Percentiles rank a stretch among this genome's conserved stretches.
Conservation (phyloP, 169 alveolate species). For the Ichthyophthirius multifiliis region DNA sequence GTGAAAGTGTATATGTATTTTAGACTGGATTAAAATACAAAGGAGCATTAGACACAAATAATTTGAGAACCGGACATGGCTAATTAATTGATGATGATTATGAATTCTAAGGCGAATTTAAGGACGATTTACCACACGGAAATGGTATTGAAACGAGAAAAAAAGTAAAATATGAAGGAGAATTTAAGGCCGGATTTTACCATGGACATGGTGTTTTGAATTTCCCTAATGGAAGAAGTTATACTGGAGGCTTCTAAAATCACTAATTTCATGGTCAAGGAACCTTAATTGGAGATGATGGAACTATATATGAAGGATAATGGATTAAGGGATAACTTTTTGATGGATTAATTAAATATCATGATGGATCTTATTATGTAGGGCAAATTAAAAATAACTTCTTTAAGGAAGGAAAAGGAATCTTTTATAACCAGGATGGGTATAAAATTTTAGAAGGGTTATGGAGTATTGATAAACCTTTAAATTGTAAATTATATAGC, state of each 20-base stretch:
- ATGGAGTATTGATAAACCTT: neutral
- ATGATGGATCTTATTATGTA: neutral
- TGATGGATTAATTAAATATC: neutral
- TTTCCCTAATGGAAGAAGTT: neutral
- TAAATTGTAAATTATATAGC: neutral
- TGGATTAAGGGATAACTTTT: neutral
- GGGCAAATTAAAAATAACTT: neutral
- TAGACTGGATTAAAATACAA: neutral
- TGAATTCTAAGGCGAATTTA: neutral
- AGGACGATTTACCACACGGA: neutral
- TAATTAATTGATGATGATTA: neutral
- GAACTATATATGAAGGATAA: constrained; percentile 2
- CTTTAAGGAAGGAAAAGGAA: constrained; percentile 6
- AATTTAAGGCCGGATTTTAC: neutral
- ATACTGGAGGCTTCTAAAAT: neutral
- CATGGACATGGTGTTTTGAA: neutral
- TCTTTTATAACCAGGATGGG: neutral
- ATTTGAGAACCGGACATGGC: neutral
- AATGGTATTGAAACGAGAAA: neutral
- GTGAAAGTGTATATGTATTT: neutral
- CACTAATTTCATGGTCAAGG: neutral
- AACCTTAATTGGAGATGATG: neutral
- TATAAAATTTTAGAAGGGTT: neutral
- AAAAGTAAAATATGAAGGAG: neutral
- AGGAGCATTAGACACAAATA: neutral